Base-by-base conservation (phyloP, 441 rosid genomes). In the Dalechampia spathulata region DNA sequence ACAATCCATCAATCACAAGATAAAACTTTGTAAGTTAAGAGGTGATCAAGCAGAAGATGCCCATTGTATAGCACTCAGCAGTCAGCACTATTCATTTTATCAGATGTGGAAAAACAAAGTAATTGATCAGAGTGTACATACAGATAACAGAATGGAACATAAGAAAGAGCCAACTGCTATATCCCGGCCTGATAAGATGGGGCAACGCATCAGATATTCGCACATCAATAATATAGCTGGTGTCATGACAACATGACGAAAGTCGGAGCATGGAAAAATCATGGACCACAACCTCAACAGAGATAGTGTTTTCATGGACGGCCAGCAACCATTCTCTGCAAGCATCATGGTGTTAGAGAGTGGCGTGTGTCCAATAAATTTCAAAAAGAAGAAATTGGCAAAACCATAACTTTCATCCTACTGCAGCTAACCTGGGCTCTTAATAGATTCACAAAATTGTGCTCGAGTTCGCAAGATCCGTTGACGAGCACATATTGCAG, bases 401-500 rank as follows among this genome's bases (percentile, higher is more conserved):
- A 44, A 44, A 57, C 14, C 40, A 54, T 46, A 53, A 40, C 49
- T 16, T 10, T 20, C 10, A 25, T 49, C 32, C 57, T 52, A 32
- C 53, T 15, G 66, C 12, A 52, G 64, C 70, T 15, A 55, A 88
- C 98, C 98, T 63, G 85, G 60, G 59, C 49, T 80, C 78, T 83
- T 92, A 57, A 88, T 59, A 62, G 83, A 79, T 72, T 83, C 88
- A 37, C 85, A 84, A 65, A 88, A 79, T 41, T 77, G 91, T 6
- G 71, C 62, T 41, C 94, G 83, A 52, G 75, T 86, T 39, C 59
- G 68, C 27, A 80, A 47, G 62, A 92, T 86, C 49, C 96, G 72
- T 49, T 86, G 86, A 42, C 95, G 87, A 70, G 98, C 96, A 77
- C 96, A 92, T 56, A 88, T 81, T 70, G 98, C 98, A 39, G 98